A percentile compares a stretch with the other conserved stretches of the same genome.
Evolutionary conservation across 331 rosid species (phyloP).

Genomic region (Stylosanthes scabra): DNA sequence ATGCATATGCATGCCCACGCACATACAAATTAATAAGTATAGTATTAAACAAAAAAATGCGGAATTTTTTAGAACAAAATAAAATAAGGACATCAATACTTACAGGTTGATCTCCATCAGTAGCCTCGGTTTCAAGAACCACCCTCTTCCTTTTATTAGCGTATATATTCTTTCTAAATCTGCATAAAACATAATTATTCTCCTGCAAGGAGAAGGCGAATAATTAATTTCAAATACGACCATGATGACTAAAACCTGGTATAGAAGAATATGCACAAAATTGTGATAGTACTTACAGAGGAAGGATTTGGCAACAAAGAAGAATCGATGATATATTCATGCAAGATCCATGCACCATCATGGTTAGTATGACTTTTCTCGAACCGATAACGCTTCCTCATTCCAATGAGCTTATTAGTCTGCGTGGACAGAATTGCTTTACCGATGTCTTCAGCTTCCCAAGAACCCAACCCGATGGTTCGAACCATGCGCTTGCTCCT

Average conservation of each 20-base stretch:
- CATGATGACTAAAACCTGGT: too few species aligned
- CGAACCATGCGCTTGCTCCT: background rate
- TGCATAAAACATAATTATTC: slow-evolving; percentile 25
- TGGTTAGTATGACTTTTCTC: slow-evolving; percentile 12
- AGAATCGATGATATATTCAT: background rate
- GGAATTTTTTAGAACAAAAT: background rate
- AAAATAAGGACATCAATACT: background rate
- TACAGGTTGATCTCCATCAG: background rate
- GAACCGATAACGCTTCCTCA: slow-evolving; percentile 24
- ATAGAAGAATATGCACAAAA: background rate
- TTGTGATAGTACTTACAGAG: background rate
- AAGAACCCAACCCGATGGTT: slow-evolving; percentile 18
- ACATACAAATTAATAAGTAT: too few species aligned
- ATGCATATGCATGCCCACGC: too few species aligned
- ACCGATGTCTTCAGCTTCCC: slow-evolving; percentile 12
- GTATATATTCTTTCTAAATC: slow-evolving; percentile 29
- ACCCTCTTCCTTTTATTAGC: background rate
- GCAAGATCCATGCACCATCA: slow-evolving; percentile 34
- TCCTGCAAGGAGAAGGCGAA: slow-evolving; percentile 1
- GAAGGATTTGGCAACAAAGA: background rate
- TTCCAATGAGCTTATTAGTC: background rate
- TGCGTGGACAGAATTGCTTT: background rate
- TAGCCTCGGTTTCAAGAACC: slow-evolving; percentile 12
- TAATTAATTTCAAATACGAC: background rate
- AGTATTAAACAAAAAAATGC: background rate